Percentiles rank a stretch among this genome's conserved stretches.
These are phyloP conservation scores for Phytophthora meadii DNA, from an alignment of 352 stramenopile species.

Conservation along the genomic window DNA sequence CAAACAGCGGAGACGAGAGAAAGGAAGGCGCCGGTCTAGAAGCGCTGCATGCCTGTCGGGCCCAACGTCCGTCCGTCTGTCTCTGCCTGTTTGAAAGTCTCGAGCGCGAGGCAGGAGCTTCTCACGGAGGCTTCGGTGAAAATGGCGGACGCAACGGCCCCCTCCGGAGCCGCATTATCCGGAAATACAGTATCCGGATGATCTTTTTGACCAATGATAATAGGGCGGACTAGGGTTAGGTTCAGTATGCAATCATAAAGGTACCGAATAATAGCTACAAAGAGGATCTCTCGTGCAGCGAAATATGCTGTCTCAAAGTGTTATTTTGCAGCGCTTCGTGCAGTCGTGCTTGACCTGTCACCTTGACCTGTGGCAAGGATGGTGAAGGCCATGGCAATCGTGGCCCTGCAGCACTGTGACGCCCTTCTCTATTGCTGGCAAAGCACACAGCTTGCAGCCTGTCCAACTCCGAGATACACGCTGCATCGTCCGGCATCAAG, in stretches of 20 bases:
- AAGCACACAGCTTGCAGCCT: slow-evolving; percentile 12
- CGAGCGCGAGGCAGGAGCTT: slow-evolving; percentile 24
- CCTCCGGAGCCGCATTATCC: slow-evolving; percentile 2
- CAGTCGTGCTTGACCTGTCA: slow-evolving; percentile 12
- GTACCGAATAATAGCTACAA: not conserved
- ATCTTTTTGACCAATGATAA: slow-evolving; percentile 29
- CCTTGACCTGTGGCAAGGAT: slow-evolving; percentile 23
- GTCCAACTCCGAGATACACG: slow-evolving; percentile 17
- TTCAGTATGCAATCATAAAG: not conserved
- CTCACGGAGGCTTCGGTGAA: slow-evolving; percentile 34
- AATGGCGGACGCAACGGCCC: slow-evolving; percentile 41
- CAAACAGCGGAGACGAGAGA: slow-evolving; percentile 34
- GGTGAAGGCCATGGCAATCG: slow-evolving; percentile 22
- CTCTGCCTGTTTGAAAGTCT: slow-evolving; percentile 13
- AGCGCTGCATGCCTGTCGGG: slow-evolving; percentile 46
- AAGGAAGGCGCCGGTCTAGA: slow-evolving; percentile 44
- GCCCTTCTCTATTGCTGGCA: slow-evolving; percentile 23
- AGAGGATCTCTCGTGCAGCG: slow-evolving; percentile 19
- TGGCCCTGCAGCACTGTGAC: not conserved
- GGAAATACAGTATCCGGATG: not conserved
- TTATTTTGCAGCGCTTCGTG: slow-evolving; percentile 11
- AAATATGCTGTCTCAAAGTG: slow-evolving; percentile 25
- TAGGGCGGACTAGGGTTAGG: slow-evolving; percentile 9
- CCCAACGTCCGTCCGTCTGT: slow-evolving; percentile 32
- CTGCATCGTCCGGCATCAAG: slow-evolving; percentile 1